phyloP scores from a whole-genome alignment of 2,329 filamentous ascomycete genomes.

The Aspergillus cejpii region DNA sequence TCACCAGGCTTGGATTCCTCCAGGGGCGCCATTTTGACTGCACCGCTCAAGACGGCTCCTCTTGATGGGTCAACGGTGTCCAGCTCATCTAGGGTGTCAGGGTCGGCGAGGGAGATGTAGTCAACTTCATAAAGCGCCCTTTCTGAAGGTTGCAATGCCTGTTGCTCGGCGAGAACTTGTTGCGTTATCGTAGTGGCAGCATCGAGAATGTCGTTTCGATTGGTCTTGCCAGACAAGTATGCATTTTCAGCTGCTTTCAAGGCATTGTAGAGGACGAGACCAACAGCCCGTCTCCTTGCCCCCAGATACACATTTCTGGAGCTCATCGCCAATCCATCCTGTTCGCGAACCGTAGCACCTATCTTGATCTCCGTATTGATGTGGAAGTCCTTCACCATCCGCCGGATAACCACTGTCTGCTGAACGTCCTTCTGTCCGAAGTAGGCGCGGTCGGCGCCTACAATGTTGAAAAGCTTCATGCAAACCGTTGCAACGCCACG shows the following conservation, averaged over 20 bases:
- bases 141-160: conserved; percentile 51
- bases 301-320: conserved; percentile 93
- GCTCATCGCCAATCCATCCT: conserved; percentile 80
- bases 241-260: conserved; percentile 63
- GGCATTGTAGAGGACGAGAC: conserved; percentile 63
- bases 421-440: conserved; percentile 98
- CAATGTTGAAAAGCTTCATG: conserved; percentile 86
- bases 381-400: conserved; percentile 82
- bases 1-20: conserved; percentile 65
- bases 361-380: conserved; percentile 68
- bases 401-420: conserved; percentile 82
- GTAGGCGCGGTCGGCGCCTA: conserved; percentile 70
- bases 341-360: conserved; percentile 66
- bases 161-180: conserved; percentile 54
- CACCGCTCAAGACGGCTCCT: conserved; percentile 82
- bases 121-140: conserved; percentile 75
- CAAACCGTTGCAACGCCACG: conserved; percentile 92
- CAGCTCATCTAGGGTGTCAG: conserved; percentile 73
- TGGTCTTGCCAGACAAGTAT: conserved; percentile 51
- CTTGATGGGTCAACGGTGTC: conserved; percentile 59
- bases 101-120: conserved; percentile 86
- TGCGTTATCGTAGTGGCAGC: conserved; percentile 59
- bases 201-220: conserved; percentile 62
- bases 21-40: conserved; percentile 79
- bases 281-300: conserved; percentile 61